These are phyloP conservation scores for Annulohypoxylon bovei DNA, from an alignment of 495 filamentous ascomycete species.

Conservation along the genomic window DNA sequence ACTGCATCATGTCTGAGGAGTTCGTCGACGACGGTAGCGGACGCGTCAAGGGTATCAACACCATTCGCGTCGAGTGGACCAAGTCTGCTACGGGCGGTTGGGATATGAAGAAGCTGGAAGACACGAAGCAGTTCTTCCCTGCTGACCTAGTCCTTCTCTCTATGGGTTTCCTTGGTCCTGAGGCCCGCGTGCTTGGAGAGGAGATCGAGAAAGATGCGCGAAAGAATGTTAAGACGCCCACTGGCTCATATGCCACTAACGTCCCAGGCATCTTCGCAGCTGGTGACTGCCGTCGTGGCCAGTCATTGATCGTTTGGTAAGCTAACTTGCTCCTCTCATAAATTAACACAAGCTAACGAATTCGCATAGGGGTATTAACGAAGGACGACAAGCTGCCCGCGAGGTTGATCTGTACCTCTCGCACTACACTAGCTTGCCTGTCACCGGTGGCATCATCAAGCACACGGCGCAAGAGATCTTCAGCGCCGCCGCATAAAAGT, in stretches of 20 bases:
- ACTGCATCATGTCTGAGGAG: slow-evolving; percentile 98
- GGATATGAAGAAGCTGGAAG: slow-evolving; percentile 99
- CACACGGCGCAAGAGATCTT: slow-evolving; percentile 76
- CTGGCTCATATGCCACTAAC: slow-evolving; percentile 90
- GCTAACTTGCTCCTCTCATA: slow-evolving; percentile 41
- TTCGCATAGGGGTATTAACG: slow-evolving; percentile 90
- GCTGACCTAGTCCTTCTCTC: slow-evolving; percentile 96
- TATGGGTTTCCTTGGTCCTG: slow-evolving; percentile 98
- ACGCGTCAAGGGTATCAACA: slow-evolving; percentile 96
- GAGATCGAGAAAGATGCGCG: slow-evolving; percentile 90
- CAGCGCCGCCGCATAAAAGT: slow-evolving; percentile 35
- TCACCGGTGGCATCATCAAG: slow-evolving; percentile 95
- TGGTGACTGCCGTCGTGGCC: slow-evolving; percentile 95
- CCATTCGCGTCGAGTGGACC: slow-evolving; percentile 96
- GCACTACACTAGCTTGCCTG: slow-evolving; percentile 81
- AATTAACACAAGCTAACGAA: slow-evolving; percentile 44
- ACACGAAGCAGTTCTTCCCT: slow-evolving; percentile 95
- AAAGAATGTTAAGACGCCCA: slow-evolving; percentile 97
- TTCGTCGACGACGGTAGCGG: slow-evolving; percentile 93
- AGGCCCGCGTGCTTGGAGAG: slow-evolving; percentile 86
- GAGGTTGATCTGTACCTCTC: slow-evolving; percentile 94
- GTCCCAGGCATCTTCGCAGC: slow-evolving; percentile 92
- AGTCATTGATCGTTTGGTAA: slow-evolving; percentile 98
- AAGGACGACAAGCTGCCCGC: slow-evolving; percentile 92
- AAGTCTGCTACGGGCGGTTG: slow-evolving; percentile 89